phyloP scores from a whole-genome alignment of 2,329 filamentous ascomycete species.

The Penicillium sp. region DNA sequence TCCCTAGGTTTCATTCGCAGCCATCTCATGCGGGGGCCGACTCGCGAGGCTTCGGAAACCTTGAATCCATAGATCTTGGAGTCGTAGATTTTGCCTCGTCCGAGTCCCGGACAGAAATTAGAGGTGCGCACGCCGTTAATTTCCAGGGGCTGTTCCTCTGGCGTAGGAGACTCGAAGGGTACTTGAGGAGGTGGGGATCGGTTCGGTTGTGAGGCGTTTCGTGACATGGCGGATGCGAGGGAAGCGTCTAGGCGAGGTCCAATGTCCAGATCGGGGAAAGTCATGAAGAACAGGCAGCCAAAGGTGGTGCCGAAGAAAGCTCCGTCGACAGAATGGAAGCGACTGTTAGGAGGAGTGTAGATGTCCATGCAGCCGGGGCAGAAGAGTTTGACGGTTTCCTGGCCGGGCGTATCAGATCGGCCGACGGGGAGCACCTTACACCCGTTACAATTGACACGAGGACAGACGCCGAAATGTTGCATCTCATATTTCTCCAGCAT shows the following conservation, averaged over 20 bases:
- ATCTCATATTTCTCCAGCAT: conserved; percentile 99
- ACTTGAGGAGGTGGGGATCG: conserved; percentile 25
- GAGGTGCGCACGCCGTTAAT: conserved; percentile 84
- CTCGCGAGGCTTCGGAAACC: conserved; percentile 84
- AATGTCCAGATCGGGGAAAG: conserved; percentile 93
- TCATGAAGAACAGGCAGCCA: conserved; percentile 95
- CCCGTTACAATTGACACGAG: conserved; percentile 87
- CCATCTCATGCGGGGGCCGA: conserved; percentile 96
- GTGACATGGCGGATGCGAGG: conserved; percentile 25
- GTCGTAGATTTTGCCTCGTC: conserved; percentile 80
- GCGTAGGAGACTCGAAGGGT: conserved; percentile 34
- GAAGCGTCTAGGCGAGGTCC: conserved; percentile 61
- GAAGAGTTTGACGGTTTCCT: conserved; percentile 97
- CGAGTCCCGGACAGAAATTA: conserved; percentile 87
- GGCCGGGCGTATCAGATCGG: conserved; percentile 87
- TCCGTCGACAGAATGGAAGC: conserved; percentile 95
- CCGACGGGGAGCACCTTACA: conserved; percentile 91
- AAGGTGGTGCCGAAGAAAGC: conserved; percentile 99
- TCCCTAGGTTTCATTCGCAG: conserved; percentile 78
- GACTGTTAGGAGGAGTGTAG: conserved; percentile 94
- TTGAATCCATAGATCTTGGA: conserved; percentile 95
- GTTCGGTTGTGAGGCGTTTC: conserved; percentile 17
- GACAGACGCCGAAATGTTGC: conserved; percentile 92
- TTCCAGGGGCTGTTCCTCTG: conserved; percentile 47
- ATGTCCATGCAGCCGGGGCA: conserved; percentile 96